Base-by-base conservation (phyloP, 371 early-diverging fungal genomes). In the Lichtheimia hyalospora region DNA sequence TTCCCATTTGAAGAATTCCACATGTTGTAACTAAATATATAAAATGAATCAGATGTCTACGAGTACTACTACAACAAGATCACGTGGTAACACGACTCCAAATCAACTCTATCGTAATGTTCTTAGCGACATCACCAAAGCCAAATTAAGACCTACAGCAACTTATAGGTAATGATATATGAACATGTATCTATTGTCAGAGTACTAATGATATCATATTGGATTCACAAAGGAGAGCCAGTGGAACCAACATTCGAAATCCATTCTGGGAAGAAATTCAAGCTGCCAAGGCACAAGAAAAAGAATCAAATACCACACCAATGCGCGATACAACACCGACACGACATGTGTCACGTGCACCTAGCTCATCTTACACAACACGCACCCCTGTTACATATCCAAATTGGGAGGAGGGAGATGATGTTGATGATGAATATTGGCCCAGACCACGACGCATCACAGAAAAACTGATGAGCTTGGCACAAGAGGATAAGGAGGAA, bases 231-330 rank as follows among this genome's bases (percentile, higher is more conserved):
- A 63, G 63, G 25, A 58, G 50, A 20, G 58, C 63, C 3, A 52
- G 52, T n/a, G 63, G 63, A 24, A 63, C 56, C 48, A 52, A 43
- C 24, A 40, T 58, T 0, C 25, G 41, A 1, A 63, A 63, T 25
- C 41, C 39, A 16, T 46, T 63, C 49, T 63, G 63, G 63, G 48
- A 58, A 41, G 63, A 63, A 48, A 63, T 63, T 23, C 63, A 63
- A 16, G 53, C 41, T 16, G 48, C 57, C 13, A 48, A 24, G 39
- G 39, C 14, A 8, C 49, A 50, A 25, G 5, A 43, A 18, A 23
- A 46, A 18, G 46, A 46, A 2, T 1, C 46, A 46, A 46, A 18
- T 21, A 18, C 46, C 46, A 46, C 46, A 46, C 21, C 21, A 5
- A 46, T 46, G 6, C 21, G 46, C 46, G 23, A 49, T 28, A 13